Conservation (phyloP, 192 early-diverging fungal genomes). For the Backusella tuberculispora region DNA sequence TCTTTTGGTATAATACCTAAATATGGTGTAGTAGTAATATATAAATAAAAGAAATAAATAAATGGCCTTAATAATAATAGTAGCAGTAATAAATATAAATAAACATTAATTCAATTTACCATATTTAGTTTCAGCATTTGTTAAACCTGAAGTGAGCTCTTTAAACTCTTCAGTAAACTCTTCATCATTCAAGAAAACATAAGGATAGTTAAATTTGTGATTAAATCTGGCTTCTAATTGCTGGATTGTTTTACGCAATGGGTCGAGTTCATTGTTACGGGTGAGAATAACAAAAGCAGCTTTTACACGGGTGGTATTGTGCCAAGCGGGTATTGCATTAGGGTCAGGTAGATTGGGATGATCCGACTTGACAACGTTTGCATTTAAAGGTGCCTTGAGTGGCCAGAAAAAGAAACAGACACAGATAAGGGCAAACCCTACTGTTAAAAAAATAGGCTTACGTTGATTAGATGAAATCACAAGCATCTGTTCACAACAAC, state of each 20-base stretch:
- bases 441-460: slow-evolving; percentile 15
- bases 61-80: background rate
- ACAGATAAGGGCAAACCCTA: background rate
- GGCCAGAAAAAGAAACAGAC: slow-evolving; percentile 22
- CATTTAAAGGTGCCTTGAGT: background rate
- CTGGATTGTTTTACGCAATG: slow-evolving; percentile 60
- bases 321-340: slow-evolving; percentile 27
- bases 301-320: slow-evolving; percentile 46
- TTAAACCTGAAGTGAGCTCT: slow-evolving; percentile 55
- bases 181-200: slow-evolving; percentile 85
- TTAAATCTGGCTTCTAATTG: slow-evolving; percentile 88
- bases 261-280: slow-evolving; percentile 69
- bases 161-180: slow-evolving; percentile 75
- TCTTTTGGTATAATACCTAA: slow-evolving; percentile 60
- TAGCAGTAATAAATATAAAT: background rate
- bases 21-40: slow-evolving; percentile 7
- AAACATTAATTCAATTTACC: slow-evolving; percentile 39
- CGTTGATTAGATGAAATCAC: slow-evolving; percentile 23
- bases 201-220: slow-evolving; percentile 78
- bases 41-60: slow-evolving; percentile 7
- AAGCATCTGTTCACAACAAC: background rate
- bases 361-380: background rate
- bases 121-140: slow-evolving; percentile 61
- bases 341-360: slow-evolving; percentile 31
- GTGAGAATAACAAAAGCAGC: slow-evolving; percentile 80